Base-by-base conservation (phyloP, 495 filamentous ascomycete species). In the Hypoxylon subgilvum region DNA sequence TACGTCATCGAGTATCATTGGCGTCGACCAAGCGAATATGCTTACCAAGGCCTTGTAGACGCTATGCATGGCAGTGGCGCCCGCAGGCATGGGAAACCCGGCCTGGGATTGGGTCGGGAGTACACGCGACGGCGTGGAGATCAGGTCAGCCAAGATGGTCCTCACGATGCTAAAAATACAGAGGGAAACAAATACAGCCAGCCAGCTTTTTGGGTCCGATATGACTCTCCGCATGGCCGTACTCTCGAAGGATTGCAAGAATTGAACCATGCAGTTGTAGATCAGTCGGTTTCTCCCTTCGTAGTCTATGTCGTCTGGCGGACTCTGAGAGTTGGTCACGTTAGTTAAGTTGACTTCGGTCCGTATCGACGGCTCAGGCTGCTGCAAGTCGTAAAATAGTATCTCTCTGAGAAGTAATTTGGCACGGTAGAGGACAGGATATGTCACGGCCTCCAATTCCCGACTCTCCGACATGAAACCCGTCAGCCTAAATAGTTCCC, bases 131-230 rank as follows among this genome's bases (percentile, higher is more conserved):
- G 66, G 63, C 39, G 72, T 71, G 27, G 73, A 68, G 13, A 73
- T 72, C 10, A 76, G 57, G 49, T 80, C 78, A 8, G 73, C 71
- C 9, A 79, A 57, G 0, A 80, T 65, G 5, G 78, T 79, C 47
- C 72, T 73, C 27, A 79, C 73, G n/a, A 79, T 61, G 63, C 75
- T 79, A 46, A 80, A 80, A 31, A 80, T 77, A 58, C 76, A 79
- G 21, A 80, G 63, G 3, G 78, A 77, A 47, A 75, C 66, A 44
- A 80, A 77, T 16, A 70, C 52, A n/a, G 78, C 74, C 2, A 78
- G 55, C 78, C 78, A 80, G 31, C 52, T 72, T 52, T 71, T 75
- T 1, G 72, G 66, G n/a, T 72, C 72, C 13, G 71, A 63, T 4
- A 70, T 55, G 8, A 65, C 62, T 16, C 67, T 67, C 25, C 72